Percentiles rank a stretch among this genome's conserved stretches.
phyloP scores from a whole-genome alignment of 768 basidiomycete species.

The Lentinula aciculospora region DNA sequence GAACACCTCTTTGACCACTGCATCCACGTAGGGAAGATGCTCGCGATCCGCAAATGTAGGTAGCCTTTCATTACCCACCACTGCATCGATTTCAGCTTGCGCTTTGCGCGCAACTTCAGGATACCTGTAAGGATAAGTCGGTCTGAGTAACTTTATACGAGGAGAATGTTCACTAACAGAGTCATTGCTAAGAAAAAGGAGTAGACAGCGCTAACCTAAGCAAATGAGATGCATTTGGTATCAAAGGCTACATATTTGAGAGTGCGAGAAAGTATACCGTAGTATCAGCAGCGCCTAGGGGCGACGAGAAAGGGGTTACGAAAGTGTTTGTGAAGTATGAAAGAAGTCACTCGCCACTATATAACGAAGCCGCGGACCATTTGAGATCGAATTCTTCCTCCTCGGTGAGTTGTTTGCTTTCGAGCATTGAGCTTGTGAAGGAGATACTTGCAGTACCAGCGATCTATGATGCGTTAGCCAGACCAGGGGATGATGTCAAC shows the following conservation, averaged over 20 bases:
- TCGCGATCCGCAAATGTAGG: slow-evolving; percentile 56
- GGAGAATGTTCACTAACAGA: slow-evolving; percentile 16
- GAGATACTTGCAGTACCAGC: slow-evolving; percentile 54
- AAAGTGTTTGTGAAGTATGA: not conserved
- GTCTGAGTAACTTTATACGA: not conserved
- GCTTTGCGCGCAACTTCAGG: slow-evolving; percentile 55
- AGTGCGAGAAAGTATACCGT: slow-evolving; percentile 24
- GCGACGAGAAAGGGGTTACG: not conserved
- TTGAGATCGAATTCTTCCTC: slow-evolving; percentile 62
- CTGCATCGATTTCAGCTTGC: slow-evolving; percentile 55
- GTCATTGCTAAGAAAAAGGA: slow-evolving; percentile 60
- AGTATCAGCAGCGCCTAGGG: slow-evolving; percentile 54
- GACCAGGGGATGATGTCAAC: not conserved
- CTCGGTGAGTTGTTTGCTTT: slow-evolving; percentile 39
- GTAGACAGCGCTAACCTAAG: slow-evolving; percentile 58
- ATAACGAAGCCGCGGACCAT: slow-evolving; percentile 58
- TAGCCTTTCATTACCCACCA: slow-evolving; percentile 54
- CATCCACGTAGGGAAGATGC: slow-evolving; percentile 54
- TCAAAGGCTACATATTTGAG: not conserved
- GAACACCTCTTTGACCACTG: slow-evolving; percentile 52
- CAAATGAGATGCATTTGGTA: not conserved
- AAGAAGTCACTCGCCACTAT: slow-evolving; percentile 34
- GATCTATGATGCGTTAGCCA: slow-evolving; percentile 28
- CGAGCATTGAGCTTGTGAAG: slow-evolving; percentile 53
- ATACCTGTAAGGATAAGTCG: slow-evolving; percentile 49